Conservation (phyloP, 495 filamentous ascomycete species). For the Penicillium ochrochloron region DNA sequence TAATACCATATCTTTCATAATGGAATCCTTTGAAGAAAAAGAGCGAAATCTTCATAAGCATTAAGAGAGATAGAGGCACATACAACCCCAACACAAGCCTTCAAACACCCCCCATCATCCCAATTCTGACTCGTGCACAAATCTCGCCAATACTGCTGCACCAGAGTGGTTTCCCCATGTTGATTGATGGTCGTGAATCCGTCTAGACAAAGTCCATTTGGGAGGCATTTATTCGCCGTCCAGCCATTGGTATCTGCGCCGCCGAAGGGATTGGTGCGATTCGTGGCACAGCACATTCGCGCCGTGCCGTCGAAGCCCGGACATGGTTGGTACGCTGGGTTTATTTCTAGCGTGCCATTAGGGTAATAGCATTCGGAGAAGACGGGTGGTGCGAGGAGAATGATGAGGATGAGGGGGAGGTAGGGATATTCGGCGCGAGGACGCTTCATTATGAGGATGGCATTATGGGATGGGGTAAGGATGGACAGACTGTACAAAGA, state of each 20-base stretch:
- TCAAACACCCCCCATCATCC: constrained; percentile 15
- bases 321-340: constrained; percentile 16
- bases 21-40: not conserved
- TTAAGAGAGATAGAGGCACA: not conserved
- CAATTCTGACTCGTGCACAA: constrained; percentile 19
- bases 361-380: constrained; percentile 4
- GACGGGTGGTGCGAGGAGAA: not conserved
- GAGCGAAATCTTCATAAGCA: no score
- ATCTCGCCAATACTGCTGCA: constrained; percentile 20
- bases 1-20: no score
- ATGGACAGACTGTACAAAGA: not conserved
- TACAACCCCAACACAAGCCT: constrained; percentile 12
- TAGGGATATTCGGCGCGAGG: not conserved
- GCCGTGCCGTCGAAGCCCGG: constrained; percentile 9
- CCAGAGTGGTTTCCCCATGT: not conserved
- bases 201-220: constrained; percentile 18
- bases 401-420: not conserved
- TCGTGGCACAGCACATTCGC: constrained; percentile 23
- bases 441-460: not conserved
- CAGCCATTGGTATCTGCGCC: constrained; percentile 14
- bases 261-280: constrained; percentile 19
- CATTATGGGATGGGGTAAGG: not conserved
- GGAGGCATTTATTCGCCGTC: constrained; percentile 20
- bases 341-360: not conserved
- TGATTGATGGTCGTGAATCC: not conserved